Evolutionary conservation across 176 grass and related monocot genomes (phyloP).

Genomic region (Tillandsia fasciculata): DNA sequence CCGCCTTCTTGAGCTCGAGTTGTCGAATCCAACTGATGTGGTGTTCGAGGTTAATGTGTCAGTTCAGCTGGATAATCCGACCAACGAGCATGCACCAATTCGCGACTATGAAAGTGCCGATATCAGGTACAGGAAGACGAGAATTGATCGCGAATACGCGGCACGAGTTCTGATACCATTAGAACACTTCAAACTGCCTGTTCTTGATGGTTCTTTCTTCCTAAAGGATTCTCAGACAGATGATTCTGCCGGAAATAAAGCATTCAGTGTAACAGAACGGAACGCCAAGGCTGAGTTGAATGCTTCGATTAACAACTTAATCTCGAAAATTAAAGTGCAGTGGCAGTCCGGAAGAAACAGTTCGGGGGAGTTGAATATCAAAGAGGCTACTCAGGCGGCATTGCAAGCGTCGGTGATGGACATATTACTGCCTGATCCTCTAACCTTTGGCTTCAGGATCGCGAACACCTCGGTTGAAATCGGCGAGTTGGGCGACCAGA

Average conservation of each 20-base stretch:
- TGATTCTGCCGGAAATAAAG: constrained; percentile 36
- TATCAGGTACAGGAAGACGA: constrained; percentile 58
- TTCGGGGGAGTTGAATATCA: constrained; percentile 88
- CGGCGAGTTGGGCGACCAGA: neutral
- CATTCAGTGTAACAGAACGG: constrained; percentile 48
- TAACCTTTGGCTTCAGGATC: constrained; percentile 87
- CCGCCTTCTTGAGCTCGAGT: constrained; percentile 88
- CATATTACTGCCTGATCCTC: constrained; percentile 80
- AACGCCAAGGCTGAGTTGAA: constrained; percentile 91
- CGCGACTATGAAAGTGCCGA: constrained; percentile 24
- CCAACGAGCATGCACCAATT: constrained; percentile 22
- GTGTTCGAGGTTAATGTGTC: constrained; percentile 91
- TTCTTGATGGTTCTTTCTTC: constrained; percentile 81
- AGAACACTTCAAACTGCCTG: constrained; percentile 93
- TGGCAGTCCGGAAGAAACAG: constrained; percentile 98
- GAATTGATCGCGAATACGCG: constrained; percentile 94
- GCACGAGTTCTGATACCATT: constrained; percentile 90
- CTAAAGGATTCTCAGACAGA: constrained; percentile 43
- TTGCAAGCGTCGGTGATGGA: constrained; percentile 91
- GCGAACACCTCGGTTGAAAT: constrained; percentile 26
- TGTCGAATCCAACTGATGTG: constrained; percentile 93
- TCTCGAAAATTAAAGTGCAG: constrained; percentile 94
- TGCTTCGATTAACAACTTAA: constrained; percentile 75
- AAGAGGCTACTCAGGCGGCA: constrained; percentile 85
- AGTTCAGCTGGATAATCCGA: constrained; percentile 46